These are phyloP conservation scores for Phytophthora pini DNA, from an alignment of 352 stramenopile genomes.

Conservation along the genomic window DNA sequence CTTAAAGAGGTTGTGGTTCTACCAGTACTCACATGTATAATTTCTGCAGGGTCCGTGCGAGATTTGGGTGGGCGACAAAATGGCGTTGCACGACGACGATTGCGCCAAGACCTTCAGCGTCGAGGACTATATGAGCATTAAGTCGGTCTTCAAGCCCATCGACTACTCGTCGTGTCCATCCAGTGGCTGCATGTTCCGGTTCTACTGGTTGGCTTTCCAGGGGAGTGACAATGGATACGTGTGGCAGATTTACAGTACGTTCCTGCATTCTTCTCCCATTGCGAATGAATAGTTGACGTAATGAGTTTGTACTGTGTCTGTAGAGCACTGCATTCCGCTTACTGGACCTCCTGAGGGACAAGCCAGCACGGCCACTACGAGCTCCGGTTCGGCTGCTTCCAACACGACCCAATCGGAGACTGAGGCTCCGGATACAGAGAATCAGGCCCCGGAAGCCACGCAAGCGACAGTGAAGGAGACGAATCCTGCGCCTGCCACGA, in stretches of 20 bases:
- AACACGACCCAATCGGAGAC: slow-evolving; percentile 7
- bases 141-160: slow-evolving; percentile 35
- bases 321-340: slow-evolving; percentile 27
- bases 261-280: background rate
- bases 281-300: too few species aligned
- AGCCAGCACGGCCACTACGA: slow-evolving; percentile 8
- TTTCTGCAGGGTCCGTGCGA: slow-evolving; percentile 29
- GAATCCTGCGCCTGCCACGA: background rate
- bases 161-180: slow-evolving; percentile 11
- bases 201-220: slow-evolving; percentile 36
- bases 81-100: slow-evolving; percentile 35
- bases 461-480: too few species aligned
- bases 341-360: slow-evolving; percentile 14
- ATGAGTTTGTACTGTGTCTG: too few species aligned
- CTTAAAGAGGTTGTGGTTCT: too few species aligned
- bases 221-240: slow-evolving; percentile 22
- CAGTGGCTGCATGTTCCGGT: slow-evolving; percentile 9
- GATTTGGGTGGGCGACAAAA: slow-evolving; percentile 38
- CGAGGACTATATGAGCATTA: slow-evolving; percentile 23
- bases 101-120: slow-evolving; percentile 21
- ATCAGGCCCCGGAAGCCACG: background rate
- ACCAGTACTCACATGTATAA: background rate
- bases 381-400: background rate
- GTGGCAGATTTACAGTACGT: slow-evolving; percentile 46
- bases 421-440: background rate